Conservation (phyloP, 2,329 filamentous ascomycete genomes). For the Teratosphaeria destructans region DNA sequence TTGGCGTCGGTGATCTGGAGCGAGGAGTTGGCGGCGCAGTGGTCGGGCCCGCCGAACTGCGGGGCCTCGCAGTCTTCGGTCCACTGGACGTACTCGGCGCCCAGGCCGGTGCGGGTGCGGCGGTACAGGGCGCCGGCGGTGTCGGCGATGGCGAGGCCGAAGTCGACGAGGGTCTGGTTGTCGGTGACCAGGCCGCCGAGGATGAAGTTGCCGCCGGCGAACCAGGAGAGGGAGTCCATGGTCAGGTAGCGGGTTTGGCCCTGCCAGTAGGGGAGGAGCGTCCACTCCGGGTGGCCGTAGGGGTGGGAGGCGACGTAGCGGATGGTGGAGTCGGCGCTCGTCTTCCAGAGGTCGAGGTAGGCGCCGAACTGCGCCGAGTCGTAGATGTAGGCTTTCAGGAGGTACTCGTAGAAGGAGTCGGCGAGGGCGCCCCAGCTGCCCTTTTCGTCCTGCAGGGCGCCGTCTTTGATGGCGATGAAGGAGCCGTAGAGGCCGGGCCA, state of each 20-base stretch:
- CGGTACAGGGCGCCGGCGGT: conserved; percentile 15
- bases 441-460: conserved; percentile 16
- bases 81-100: conserved; percentile 21
- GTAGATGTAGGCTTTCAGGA: conserved; percentile 26
- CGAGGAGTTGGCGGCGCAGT: conserved; percentile 9
- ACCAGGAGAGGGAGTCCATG: conserved; percentile 23
- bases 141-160: conserved; percentile 22
- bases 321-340: conserved; percentile 24
- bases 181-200: conserved; percentile 21
- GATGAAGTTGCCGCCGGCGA: conserved; percentile 26
- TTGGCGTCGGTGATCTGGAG: conserved; percentile 7
- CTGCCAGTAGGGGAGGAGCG: conserved; percentile 19
- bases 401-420: conserved; percentile 23
- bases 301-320: conserved; percentile 20
- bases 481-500: conserved; percentile 23
- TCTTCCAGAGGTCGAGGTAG: conserved; percentile 21
- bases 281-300: conserved; percentile 21
- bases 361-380: conserved; percentile 15
- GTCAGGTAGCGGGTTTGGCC: conserved; percentile 9
- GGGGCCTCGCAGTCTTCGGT: conserved; percentile 7
- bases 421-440: conserved; percentile 21
- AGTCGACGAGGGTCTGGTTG: conserved; percentile 18
- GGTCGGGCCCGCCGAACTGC: neutral
- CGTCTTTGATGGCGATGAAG: conserved; percentile 17
- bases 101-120: conserved; percentile 17